These are phyloP conservation scores for Chaetomiaceae sp. DNA, from an alignment of 2,329 filamentous ascomycete genomes.

Conservation along the genomic window DNA sequence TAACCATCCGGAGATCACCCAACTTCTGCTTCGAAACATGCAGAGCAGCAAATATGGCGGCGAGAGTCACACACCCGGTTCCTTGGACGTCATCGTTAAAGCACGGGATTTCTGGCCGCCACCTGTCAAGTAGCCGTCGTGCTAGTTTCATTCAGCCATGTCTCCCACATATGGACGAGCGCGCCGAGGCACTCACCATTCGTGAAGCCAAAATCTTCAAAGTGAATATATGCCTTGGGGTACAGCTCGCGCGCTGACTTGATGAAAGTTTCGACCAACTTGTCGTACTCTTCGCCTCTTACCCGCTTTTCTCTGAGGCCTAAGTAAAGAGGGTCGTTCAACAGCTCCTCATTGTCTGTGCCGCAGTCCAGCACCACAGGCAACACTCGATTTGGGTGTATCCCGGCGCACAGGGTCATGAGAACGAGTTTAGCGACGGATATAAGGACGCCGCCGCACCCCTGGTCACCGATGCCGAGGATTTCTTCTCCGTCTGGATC, in stretches of 20 bases:
- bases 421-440: slow-evolving; percentile 78
- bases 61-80: slow-evolving; percentile 81
- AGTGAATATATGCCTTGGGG: slow-evolving; percentile 80
- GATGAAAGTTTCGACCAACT: slow-evolving; percentile 73
- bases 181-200: slow-evolving; percentile 54
- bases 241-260: slow-evolving; percentile 62
- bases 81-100: slow-evolving; percentile 93
- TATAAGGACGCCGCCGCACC: slow-evolving; percentile 78
- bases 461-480: slow-evolving; percentile 84
- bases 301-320: slow-evolving; percentile 65
- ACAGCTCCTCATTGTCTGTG: slow-evolving; percentile 71
- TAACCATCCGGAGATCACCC: slow-evolving; percentile 63
- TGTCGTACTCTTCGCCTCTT: slow-evolving; percentile 68
- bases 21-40: slow-evolving; percentile 65
- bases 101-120: slow-evolving; percentile 68
- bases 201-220: slow-evolving; percentile 77
- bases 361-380: slow-evolving; percentile 83
- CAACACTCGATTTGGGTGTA: slow-evolving; percentile 73
- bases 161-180: too few species aligned
- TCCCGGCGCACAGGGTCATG: slow-evolving; percentile 80
- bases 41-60: slow-evolving; percentile 72
- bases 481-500: slow-evolving; percentile 69
- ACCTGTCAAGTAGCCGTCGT: slow-evolving; percentile 69
- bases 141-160: slow-evolving; percentile 39
- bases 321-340: slow-evolving; percentile 74